Base-by-base conservation (phyloP, 495 filamentous ascomycete genomes). In the Aspergillus asperescens region DNA sequence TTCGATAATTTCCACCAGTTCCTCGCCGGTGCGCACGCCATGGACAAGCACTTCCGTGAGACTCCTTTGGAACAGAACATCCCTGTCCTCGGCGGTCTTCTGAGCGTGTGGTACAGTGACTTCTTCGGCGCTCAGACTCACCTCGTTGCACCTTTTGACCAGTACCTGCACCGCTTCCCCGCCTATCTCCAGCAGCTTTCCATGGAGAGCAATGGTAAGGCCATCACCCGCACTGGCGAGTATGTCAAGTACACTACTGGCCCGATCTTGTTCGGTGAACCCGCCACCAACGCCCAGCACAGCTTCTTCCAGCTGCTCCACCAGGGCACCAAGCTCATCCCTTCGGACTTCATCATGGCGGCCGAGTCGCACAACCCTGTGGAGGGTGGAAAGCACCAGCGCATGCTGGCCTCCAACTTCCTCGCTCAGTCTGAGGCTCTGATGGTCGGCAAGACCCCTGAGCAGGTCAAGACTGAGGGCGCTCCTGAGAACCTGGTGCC, bases 131-230 rank as follows among this genome's bases (percentile, higher is more conserved):
- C 94, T 34, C 93, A 98, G 73, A 97, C 93, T 46, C 93, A 97
- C 77, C 78, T 98, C 28, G 89, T 98, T 47, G 88, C 93, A 59
- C 93, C 93, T 71, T 98, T 97, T 73, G 93, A 98, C 74, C 93
- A 98, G 74, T 98, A 98, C 75, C 83, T 98, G 62, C 89, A 95
- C 80, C 88, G 93, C 49, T 97, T 98, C 87, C 90, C 93, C 13
- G 93, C 93, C 55, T 98, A 98, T 75, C 87, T 98, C 25, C 93
- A 98, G 74, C 93, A 98, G 72, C 80, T 98, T 41, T 97, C 90
- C 57, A 98, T 98, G 93, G 93, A 98, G 77, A 97, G 94, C 61
- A 98, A 98, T 72, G 93, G 93, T 62, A 98, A 98, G 80, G 88
- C 89, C 49, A 89, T 97, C 69, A 95, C 93, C 54, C 89, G 92